A percentile compares a stretch with the other conserved stretches of the same genome.
These are phyloP conservation scores for Physcia stellaris DNA, from an alignment of 495 filamentous ascomycete genomes.

Conservation along the genomic window DNA sequence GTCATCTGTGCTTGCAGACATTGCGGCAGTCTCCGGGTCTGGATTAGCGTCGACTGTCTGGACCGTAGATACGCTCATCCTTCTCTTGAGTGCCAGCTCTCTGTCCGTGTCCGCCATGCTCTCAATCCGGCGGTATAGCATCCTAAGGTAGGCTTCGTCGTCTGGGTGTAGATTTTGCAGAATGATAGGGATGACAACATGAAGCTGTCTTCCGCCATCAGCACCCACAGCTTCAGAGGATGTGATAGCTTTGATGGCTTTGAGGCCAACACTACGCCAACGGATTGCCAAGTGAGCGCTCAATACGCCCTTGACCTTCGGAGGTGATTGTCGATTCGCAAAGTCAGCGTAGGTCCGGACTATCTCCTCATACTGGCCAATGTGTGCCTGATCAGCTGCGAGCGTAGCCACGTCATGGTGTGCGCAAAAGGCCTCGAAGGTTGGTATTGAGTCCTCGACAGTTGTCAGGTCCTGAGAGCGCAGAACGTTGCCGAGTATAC, in stretches of 20 bases:
- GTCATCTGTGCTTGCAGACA: constrained; percentile 63
- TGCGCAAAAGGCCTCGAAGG: constrained; percentile 71
- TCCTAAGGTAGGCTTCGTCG: constrained; percentile 50
- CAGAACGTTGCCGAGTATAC: constrained; percentile 63
- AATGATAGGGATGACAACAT: constrained; percentile 65
- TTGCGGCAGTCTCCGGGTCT: constrained; percentile 52
- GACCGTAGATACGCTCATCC: constrained; percentile 69
- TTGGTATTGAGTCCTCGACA: constrained; percentile 73
- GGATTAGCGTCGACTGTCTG: constrained; percentile 51
- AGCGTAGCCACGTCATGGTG: constrained; percentile 67
- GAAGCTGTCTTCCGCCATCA: constrained; percentile 58
- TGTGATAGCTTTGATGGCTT: constrained; percentile 64
- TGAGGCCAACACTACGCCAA: constrained; percentile 68
- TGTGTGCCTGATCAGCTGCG: constrained; percentile 67
- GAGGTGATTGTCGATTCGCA: constrained; percentile 34
- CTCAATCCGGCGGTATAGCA: constrained; percentile 45
- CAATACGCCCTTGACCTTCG: constrained; percentile 24
- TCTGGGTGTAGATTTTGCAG: constrained; percentile 73
- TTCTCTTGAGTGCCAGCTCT: constrained; percentile 41
- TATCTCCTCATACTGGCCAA: constrained; percentile 67
- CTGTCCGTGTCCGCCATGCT: constrained; percentile 51
- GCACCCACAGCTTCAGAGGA: constrained; percentile 63
- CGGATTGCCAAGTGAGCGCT: constrained; percentile 66
- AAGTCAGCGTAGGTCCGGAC: constrained; percentile 65
- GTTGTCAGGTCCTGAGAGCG: constrained; percentile 71